These are phyloP conservation scores for Phialocephala subalpina DNA, from an alignment of 2,329 filamentous ascomycete genomes.

Conservation along the genomic window DNA sequence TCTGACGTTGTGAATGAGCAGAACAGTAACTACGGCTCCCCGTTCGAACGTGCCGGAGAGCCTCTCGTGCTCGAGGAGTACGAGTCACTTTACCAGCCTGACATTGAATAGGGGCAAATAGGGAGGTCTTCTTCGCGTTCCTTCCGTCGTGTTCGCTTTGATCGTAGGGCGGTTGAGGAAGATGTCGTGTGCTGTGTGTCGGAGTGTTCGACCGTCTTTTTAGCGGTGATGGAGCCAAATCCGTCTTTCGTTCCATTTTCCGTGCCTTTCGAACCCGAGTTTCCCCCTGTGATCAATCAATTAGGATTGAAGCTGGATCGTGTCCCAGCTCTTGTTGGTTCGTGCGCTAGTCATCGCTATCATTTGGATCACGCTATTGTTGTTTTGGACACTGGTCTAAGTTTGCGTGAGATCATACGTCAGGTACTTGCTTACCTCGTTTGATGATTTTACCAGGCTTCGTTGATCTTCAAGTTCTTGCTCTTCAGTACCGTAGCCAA, in stretches of 20 bases:
- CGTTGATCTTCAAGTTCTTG: slow-evolving; percentile 6
- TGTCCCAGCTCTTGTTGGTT: neutral
- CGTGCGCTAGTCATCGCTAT: too few relatives aligned
- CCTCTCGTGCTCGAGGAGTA: too few relatives aligned
- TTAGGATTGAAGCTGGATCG: neutral
- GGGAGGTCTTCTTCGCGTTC: too few relatives aligned
- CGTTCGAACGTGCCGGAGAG: neutral
- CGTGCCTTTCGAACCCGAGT: neutral
- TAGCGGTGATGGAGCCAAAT: neutral
- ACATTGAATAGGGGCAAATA: too few relatives aligned
- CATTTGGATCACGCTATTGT: too few relatives aligned
- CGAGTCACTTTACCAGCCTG: too few relatives aligned
- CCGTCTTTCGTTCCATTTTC: neutral
- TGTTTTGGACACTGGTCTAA: neutral
- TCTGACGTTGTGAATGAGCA: neutral
- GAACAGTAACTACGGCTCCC: neutral
- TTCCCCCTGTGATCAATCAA: neutral
- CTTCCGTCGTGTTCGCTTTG: neutral
- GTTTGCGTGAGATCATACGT: neutral
- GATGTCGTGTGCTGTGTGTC: neutral
- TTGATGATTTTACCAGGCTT: neutral
- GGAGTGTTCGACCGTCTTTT: neutral
- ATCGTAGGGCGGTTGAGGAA: neutral
- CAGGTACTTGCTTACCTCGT: slow-evolving; percentile 3
- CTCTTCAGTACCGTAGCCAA: slow-evolving; percentile 6